A percentile compares a stretch with the other conserved stretches of the same genome.
phyloP scores from a whole-genome alignment of 768 basidiomycete genomes.

The Podaxis rugospora region DNA sequence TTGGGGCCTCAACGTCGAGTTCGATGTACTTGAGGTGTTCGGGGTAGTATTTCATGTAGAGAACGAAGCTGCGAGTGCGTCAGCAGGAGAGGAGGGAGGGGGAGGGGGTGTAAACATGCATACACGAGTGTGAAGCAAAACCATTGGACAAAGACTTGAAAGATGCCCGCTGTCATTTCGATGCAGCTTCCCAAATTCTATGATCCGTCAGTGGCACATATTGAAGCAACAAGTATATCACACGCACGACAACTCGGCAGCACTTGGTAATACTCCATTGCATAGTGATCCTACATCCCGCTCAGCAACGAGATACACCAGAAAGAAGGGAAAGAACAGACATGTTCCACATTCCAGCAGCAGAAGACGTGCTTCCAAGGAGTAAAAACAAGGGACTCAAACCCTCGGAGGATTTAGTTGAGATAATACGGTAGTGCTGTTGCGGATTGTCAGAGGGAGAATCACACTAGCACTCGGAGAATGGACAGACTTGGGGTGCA shows the following conservation, averaged over 20 bases:
- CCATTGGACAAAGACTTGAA: conserved; percentile 85
- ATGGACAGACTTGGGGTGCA: conserved; percentile 60
- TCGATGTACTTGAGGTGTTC: conserved; percentile 65
- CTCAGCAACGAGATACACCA: conserved; percentile 2
- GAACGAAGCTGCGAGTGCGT: conserved; percentile 60
- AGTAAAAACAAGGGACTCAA: conserved; percentile 90
- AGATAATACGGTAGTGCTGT: conserved; percentile 79
- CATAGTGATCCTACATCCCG: conserved; percentile 61
- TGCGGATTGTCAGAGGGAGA: background rate
- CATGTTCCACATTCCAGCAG: conserved; percentile 85
- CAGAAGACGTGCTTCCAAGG: conserved; percentile 80
- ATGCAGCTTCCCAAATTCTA: conserved; percentile 71
- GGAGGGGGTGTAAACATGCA: conserved; percentile 56
- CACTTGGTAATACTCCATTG: conserved; percentile 83
- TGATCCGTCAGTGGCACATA: background rate
- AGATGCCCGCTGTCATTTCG: conserved; percentile 75
- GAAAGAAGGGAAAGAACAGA: conserved; percentile 20
- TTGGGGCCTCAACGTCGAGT: conserved; percentile 15
- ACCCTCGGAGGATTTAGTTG: conserved; percentile 75
- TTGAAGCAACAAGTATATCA: background rate
- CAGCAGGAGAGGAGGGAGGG: background rate
- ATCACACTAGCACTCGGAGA: background rate
- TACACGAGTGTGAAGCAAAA: conserved; percentile 80
- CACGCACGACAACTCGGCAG: conserved; percentile 70
- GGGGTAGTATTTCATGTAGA: conserved; percentile 94